phyloP scores from a whole-genome alignment of 305 asterid species.

The Fraxinus albicans region DNA sequence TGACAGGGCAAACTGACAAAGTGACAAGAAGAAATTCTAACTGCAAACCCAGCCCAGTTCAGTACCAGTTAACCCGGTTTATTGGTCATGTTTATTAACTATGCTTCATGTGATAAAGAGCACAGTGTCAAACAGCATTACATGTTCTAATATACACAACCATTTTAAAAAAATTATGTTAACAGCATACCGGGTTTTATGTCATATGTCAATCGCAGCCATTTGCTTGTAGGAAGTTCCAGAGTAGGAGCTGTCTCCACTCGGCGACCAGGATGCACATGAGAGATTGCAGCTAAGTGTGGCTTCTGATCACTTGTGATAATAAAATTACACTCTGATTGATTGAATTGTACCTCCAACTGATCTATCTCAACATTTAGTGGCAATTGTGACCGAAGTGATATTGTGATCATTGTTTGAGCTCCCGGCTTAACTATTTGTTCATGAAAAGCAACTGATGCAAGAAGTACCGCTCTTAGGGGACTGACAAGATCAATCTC shows the following conservation, averaged over 20 bases:
- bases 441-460: constrained; percentile 97
- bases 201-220: constrained; percentile 91
- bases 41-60: neutral
- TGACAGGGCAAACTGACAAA: neutral
- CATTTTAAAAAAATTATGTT: neutral
- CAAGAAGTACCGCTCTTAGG: constrained; percentile 77
- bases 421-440: constrained; percentile 86
- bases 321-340: constrained; percentile 84
- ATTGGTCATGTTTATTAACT: neutral
- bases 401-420: constrained; percentile 65
- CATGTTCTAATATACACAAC: neutral
- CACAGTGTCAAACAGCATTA: neutral
- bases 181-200: constrained; percentile 75
- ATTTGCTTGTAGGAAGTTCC: constrained; percentile 72
- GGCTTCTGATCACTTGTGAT: constrained; percentile 82
- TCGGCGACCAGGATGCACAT: constrained; percentile 78
- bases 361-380: constrained; percentile 82
- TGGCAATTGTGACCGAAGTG: constrained; percentile 85
- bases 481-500: constrained; percentile 98
- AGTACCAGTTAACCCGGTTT: neutral
- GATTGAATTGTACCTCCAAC: constrained; percentile 95
- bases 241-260: constrained; percentile 81
- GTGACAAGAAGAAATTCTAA: neutral
- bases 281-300: constrained; percentile 56
- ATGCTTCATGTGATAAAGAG: neutral